Evolutionary conservation across 1,284 basidiomycete species (phyloP).

Genomic region (Leccinum griseonigrum): DNA sequence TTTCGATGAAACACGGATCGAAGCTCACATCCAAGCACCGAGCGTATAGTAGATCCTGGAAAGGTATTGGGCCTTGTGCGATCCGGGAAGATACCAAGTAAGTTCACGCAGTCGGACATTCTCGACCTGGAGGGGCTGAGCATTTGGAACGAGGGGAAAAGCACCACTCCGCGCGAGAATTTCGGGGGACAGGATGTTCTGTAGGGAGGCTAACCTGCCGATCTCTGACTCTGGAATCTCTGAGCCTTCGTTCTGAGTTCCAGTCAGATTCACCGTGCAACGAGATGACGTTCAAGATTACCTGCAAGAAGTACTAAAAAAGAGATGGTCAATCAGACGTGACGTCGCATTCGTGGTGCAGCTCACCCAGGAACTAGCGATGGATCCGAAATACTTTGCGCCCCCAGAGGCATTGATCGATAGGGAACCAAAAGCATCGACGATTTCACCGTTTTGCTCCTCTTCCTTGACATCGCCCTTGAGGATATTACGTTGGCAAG

Average conservation of each 20-base stretch:
- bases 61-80: slow-evolving; percentile 56
- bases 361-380: slow-evolving; percentile 71
- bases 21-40: slow-evolving; percentile 71
- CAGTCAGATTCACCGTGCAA: slow-evolving; percentile 10
- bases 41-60: slow-evolving; percentile 64
- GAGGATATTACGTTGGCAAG: slow-evolving; percentile 26
- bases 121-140: slow-evolving; percentile 42
- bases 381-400: slow-evolving; percentile 71
- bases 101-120: slow-evolving; percentile 52
- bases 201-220: slow-evolving; percentile 47
- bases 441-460: slow-evolving; percentile 63
- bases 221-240: slow-evolving; percentile 52
- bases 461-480: slow-evolving; percentile 48
- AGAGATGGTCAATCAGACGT: background rate
- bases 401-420: slow-evolving; percentile 66
- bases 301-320: slow-evolving; percentile 70
- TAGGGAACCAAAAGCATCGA: slow-evolving; percentile 75
- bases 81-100: slow-evolving; percentile 66
- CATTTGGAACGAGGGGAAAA: slow-evolving; percentile 58
- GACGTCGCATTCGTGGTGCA: background rate
- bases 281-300: slow-evolving; percentile 27
- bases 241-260: slow-evolving; percentile 51
- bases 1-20: slow-evolving; percentile 1
- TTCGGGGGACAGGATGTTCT: slow-evolving; percentile 55
- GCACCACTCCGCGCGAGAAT: slow-evolving; percentile 62